Conservation (phyloP, 2,329 filamentous ascomycete species). For the Curvularia hawaiiensis region DNA sequence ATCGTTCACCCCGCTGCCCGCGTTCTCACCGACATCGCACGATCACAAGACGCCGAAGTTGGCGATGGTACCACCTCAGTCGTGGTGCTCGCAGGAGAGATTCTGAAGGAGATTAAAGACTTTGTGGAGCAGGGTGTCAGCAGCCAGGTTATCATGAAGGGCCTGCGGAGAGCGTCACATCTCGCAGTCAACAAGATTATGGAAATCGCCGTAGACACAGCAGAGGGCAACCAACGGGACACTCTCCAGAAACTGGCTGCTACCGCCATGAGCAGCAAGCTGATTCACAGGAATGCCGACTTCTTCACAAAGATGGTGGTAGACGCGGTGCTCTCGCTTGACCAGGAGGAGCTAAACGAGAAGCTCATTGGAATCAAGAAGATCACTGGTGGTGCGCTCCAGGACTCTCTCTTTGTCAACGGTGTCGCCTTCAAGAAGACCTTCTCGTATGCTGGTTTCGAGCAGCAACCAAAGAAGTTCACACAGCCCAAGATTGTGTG, state of each 20-base stretch:
- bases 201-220: slow-evolving; percentile 89
- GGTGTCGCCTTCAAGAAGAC: slow-evolving; percentile 99
- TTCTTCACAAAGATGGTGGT: slow-evolving; percentile 99
- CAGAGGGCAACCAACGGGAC: slow-evolving; percentile 82
- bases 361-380: slow-evolving; percentile 99
- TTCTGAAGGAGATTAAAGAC: slow-evolving; percentile 95
- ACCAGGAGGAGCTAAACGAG: slow-evolving; percentile 97
- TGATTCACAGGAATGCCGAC: slow-evolving; percentile 94
- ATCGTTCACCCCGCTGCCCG: slow-evolving; percentile 97
- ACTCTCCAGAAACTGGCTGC: slow-evolving; percentile 87
- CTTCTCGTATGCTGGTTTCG: slow-evolving; percentile 98
- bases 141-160: slow-evolving; percentile 97
- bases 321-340: slow-evolving; percentile 90
- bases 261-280: slow-evolving; percentile 99
- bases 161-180: slow-evolving; percentile 80
- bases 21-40: slow-evolving; percentile 96
- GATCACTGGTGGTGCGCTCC: slow-evolving; percentile 92
- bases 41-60: slow-evolving; percentile 98
- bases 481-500: slow-evolving; percentile 94
- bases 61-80: slow-evolving; percentile 98
- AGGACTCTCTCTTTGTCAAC: slow-evolving; percentile 95
- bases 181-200: slow-evolving; percentile 99
- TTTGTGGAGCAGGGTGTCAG: slow-evolving; percentile 96
- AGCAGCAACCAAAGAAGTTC: slow-evolving; percentile 98
- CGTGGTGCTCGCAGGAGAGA: slow-evolving; percentile 95